Base-by-base conservation (phyloP, 768 basidiomycete genomes). In the Crassisporium funariophilum region DNA sequence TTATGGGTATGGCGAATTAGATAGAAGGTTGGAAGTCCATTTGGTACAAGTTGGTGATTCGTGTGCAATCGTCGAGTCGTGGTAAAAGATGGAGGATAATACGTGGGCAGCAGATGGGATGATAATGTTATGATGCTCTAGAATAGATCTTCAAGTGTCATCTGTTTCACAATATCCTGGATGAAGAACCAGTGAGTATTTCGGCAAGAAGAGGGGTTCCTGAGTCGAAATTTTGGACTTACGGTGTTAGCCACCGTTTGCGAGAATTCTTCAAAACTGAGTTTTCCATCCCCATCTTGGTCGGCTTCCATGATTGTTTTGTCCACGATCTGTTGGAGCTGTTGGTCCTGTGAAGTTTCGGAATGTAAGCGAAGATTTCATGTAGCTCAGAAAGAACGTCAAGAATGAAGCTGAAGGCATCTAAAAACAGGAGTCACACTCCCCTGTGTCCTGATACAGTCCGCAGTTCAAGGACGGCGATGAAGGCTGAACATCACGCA, bases 231-330 rank as follows among this genome's bases (percentile, higher is more conserved):
- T 29, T 12, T n/a, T 20, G 20, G 15, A 68, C 86, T 52, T 53
- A 93, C 92, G 58, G 97, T 98, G 66, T 93, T 95, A 21, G 94
- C 91, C 20, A 99, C 97, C 84, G 98, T 98, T 60, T 82, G 78
- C 2, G 93, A 83, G 67, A 99, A 99, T 70, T 98, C 97, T 46
- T 97, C 94, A 57, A 99, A 99, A 69, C 83, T 91, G 50, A 99
- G 78, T 68, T 95, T 98, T 20, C 97, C 97, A 63, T 99, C 97
- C 2, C 91, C 94, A 62, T 99, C 95, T 65, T 91, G 88, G 64
- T 99, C 97, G 9, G 95, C 97, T 70, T 99, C 97, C 93, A 99
- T 94, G 65, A 99, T 99, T 7, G 97, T 98, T 76, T 99, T 99
- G 70, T 99, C 97, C 13, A 99, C 97, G 49, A 99, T 99, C 66